phyloP scores from a whole-genome alignment of 139 green algal genomes.

The Tetratostichococcus sp. region DNA sequence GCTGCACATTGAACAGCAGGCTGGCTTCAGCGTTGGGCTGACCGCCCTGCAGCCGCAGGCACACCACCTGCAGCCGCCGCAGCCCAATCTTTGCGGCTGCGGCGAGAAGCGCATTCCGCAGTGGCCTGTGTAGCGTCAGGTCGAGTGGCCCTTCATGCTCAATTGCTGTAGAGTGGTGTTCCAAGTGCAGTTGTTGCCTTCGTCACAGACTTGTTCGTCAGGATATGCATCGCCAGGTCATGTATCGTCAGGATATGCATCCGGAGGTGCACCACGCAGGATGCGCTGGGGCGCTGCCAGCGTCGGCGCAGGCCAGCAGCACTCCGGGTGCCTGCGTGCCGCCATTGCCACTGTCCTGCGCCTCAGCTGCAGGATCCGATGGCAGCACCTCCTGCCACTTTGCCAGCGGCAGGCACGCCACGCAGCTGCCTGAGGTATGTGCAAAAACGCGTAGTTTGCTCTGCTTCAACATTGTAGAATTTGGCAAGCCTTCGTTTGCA shows the following conservation, averaged over 20 bases:
- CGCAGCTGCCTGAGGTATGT: background rate
- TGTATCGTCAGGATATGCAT: too few species aligned
- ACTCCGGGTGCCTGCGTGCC: too few species aligned
- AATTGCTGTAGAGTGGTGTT: too few species aligned
- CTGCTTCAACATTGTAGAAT: too few species aligned
- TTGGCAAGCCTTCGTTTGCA: too few species aligned
- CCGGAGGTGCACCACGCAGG: conserved; percentile 34
- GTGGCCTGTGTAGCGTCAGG: conserved; percentile 65
- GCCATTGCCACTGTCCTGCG: background rate
- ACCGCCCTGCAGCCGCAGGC: conserved; percentile 48
- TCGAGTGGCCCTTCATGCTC: too few species aligned
- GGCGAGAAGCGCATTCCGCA: conserved; percentile 84
- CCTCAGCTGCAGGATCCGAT: too few species aligned
- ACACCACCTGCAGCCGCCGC: conserved; percentile 62
- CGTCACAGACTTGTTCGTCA: too few species aligned
- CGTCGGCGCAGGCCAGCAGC: conserved; percentile 66
- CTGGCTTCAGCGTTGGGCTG: conserved; percentile 19
- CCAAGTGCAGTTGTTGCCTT: too few species aligned
- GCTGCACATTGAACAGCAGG: conserved; percentile 34
- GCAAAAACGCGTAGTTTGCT: too few species aligned
- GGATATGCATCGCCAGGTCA: too few species aligned
- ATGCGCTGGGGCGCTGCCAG: conserved; percentile 38
- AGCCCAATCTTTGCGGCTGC: conserved; percentile 31
- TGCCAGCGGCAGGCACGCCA: background rate
- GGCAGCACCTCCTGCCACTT: background rate